Percentiles rank a stretch among this genome's conserved stretches.
These are phyloP conservation scores for Cytidiella melzeri DNA, from an alignment of 768 basidiomycete species.

Conservation along the genomic window DNA sequence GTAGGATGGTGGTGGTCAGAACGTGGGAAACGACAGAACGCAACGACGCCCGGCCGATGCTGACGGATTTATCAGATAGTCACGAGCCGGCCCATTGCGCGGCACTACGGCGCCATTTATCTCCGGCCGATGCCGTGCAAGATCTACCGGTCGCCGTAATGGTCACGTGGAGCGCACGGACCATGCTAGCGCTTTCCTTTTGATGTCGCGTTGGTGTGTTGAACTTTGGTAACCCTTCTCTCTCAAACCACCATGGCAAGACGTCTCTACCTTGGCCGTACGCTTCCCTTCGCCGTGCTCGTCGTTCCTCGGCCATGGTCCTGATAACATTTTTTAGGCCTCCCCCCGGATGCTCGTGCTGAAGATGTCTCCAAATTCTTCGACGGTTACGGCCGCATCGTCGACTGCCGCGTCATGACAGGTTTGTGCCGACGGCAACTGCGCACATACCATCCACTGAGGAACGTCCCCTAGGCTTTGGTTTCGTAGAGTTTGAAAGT, in stretches of 20 bases:
- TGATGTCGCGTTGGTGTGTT: slow-evolving; percentile 17
- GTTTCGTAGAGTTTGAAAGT: slow-evolving; percentile 94
- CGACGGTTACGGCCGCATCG: slow-evolving; percentile 81
- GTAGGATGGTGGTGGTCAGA: not conserved
- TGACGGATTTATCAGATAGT: slow-evolving; percentile 23
- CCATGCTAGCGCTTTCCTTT: slow-evolving; percentile 16
- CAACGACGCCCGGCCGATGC: not conserved
- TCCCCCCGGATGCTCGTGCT: slow-evolving; percentile 76
- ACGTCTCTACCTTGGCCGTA: slow-evolving; percentile 84
- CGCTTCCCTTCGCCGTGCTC: slow-evolving; percentile 20
- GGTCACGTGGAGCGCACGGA: slow-evolving; percentile 23
- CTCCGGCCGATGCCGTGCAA: not conserved
- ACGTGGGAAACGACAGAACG: slow-evolving; percentile 1
- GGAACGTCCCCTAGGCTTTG: slow-evolving; percentile 57
- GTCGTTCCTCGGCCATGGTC: not conserved
- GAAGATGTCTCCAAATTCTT: slow-evolving; percentile 87
- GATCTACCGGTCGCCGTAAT: too few relatives aligned
- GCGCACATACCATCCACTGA: not conserved
- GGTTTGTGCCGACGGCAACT: slow-evolving; percentile 41
- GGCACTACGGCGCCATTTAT: not conserved
- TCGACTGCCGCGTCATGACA: slow-evolving; percentile 93
- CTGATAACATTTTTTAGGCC: slow-evolving; percentile 38
- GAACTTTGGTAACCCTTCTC: slow-evolving; percentile 1
- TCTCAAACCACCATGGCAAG: slow-evolving; percentile 57
- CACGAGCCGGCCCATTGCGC: not conserved